These are phyloP conservation scores for Magnusiomyces fungicola DNA, from an alignment of 1,139 yeast species.

Conservation along the genomic window DNA sequence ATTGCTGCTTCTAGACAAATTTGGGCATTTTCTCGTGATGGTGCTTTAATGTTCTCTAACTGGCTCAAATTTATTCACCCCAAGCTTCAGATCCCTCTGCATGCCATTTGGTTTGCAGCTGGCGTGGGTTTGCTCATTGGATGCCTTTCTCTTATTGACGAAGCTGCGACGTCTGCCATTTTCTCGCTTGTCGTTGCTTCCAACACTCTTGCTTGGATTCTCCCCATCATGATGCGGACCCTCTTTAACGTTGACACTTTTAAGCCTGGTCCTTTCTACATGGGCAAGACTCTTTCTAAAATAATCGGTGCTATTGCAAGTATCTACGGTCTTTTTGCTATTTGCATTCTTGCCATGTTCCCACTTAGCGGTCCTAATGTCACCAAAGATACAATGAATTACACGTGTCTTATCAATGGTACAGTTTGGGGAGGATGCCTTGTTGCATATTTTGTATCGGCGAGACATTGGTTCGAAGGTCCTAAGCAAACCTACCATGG, in stretches of 20 bases:
- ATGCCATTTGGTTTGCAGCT: conserved; percentile 54
- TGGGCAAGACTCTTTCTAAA: conserved; percentile 46
- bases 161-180: conserved; percentile 54
- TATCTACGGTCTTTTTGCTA: conserved; percentile 43
- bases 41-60: conserved; percentile 64
- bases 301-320: conserved; percentile 24
- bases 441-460: conserved; percentile 46
- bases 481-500: conserved; percentile 49
- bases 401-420: conserved; percentile 57
- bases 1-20: conserved; percentile 85
- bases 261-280: conserved; percentile 56
- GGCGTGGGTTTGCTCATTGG: conserved; percentile 45
- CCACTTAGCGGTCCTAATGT: conserved; percentile 43
- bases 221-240: conserved; percentile 45
- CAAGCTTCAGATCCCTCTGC: conserved; percentile 47
- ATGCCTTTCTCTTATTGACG: conserved; percentile 48
- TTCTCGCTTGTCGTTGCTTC: conserved; percentile 56
- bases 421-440: conserved; percentile 49
- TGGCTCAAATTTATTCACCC: conserved; percentile 47
- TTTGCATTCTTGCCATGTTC: conserved; percentile 58
- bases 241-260: conserved; percentile 41
- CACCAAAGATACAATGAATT: conserved; percentile 47
- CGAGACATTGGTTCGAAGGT: conserved; percentile 57
- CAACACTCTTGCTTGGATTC: conserved; percentile 52
- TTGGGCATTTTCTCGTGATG: conserved; percentile 84